These are phyloP conservation scores for Termitomyces sp. DNA, from an alignment of 768 basidiomycete genomes.

Conservation along the genomic window DNA sequence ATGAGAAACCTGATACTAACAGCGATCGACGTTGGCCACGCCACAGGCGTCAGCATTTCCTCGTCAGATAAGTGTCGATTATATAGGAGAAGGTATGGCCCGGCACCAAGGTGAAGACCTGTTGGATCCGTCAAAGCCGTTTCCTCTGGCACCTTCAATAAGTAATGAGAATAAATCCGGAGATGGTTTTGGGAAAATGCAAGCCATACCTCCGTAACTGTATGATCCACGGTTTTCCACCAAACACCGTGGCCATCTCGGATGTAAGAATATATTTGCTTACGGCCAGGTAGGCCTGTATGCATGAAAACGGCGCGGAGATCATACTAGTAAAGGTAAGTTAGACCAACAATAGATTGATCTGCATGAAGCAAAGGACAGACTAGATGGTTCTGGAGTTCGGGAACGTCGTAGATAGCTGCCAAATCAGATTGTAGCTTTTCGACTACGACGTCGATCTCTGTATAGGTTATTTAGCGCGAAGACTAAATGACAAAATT, in stretches of 20 bases:
- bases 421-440: slow-evolving; percentile 38
- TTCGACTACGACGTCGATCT: slow-evolving; percentile 43
- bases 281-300: slow-evolving; percentile 72
- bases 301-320: slow-evolving; percentile 74
- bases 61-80: slow-evolving; percentile 35
- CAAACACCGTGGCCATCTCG: slow-evolving; percentile 55
- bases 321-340: slow-evolving; percentile 51
- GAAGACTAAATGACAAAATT: neutral
- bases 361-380: slow-evolving; percentile 14
- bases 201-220: slow-evolving; percentile 51
- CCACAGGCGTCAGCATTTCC: slow-evolving; percentile 25
- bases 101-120: slow-evolving; percentile 71
- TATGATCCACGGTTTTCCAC: slow-evolving; percentile 79
- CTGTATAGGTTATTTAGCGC: slow-evolving; percentile 26
- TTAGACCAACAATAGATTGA: neutral
- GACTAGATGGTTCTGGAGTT: slow-evolving; percentile 57
- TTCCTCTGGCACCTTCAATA: slow-evolving; percentile 60
- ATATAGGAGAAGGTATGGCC: slow-evolving; percentile 77
- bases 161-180: neutral
- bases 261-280: slow-evolving; percentile 75
- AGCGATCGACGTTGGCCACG: slow-evolving; percentile 32
- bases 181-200: neutral
- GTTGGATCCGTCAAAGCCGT: slow-evolving; percentile 60
- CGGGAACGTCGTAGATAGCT: slow-evolving; percentile 53
- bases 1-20: slow-evolving; percentile 17